Conservation (phyloP, 2,329 filamentous ascomycete species). For the Aureobasidium sp. region DNA sequence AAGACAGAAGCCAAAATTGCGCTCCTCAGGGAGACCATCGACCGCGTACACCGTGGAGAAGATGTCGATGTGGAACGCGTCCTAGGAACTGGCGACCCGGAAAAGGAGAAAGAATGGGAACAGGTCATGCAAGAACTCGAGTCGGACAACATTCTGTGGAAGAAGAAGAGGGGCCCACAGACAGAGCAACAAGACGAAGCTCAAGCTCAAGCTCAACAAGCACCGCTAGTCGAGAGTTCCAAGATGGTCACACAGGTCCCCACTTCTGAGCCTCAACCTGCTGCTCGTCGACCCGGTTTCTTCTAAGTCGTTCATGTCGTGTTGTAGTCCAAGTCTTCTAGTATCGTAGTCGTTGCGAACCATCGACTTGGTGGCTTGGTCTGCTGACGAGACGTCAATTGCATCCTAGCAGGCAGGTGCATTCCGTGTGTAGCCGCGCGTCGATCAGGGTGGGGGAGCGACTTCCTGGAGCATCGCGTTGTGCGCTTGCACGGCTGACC, state of each 20-base stretch:
- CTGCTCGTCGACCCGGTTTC: conserved; percentile 4
- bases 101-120: conserved; percentile 78
- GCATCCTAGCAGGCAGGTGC: background rate
- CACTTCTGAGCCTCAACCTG: background rate
- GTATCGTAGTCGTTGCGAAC: background rate
- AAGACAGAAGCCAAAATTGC: conserved; percentile 72
- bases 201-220: background rate
- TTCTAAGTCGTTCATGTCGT: background rate
- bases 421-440: background rate
- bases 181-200: background rate
- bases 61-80: conserved; percentile 76
- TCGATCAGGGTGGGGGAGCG: background rate
- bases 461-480: background rate
- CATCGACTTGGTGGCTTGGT: background rate
- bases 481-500: background rate
- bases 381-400: background rate
- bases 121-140: conserved; percentile 34
- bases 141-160: conserved; percentile 8
- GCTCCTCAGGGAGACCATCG: conserved; percentile 65
- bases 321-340: background rate
- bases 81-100: conserved; percentile 67
- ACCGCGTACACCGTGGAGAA: conserved; percentile 60
- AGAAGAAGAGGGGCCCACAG: background rate
- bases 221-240: background rate
- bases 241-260: background rate